These are phyloP conservation scores for Fraxinus baroniana DNA, from an alignment of 305 asterid genomes.

Conservation along the genomic window DNA sequence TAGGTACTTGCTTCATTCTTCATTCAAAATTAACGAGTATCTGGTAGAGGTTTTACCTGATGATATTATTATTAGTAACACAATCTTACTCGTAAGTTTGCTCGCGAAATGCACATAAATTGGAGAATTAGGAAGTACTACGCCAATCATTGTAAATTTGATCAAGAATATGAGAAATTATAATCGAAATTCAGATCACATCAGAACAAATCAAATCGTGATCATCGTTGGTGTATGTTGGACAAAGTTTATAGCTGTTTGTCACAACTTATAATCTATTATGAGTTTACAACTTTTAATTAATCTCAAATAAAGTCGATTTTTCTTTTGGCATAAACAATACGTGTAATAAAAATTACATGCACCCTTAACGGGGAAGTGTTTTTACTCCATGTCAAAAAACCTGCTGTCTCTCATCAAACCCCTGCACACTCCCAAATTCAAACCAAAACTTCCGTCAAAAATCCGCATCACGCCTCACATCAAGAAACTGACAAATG, in stretches of 20 bases:
- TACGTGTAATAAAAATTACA: neutral
- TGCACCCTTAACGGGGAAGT: neutral
- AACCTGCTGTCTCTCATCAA: slow-evolving; percentile 59
- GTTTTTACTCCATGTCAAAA: slow-evolving; percentile 50
- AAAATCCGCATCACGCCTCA: slow-evolving; percentile 36
- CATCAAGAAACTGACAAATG: slow-evolving; percentile 46
- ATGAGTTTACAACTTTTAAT: neutral
- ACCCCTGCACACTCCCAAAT: slow-evolving; percentile 47
- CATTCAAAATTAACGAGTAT: too few species aligned
- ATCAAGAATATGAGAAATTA: neutral
- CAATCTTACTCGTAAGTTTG: neutral
- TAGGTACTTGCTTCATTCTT: too few species aligned
- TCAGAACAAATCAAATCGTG: neutral
- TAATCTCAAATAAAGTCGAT: neutral
- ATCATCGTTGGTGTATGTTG: neutral
- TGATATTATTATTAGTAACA: too few species aligned
- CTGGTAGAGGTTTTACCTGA: too few species aligned
- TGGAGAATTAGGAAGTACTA: neutral
- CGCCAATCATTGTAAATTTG: neutral
- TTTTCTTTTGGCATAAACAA: neutral
- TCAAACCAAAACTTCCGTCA: slow-evolving; percentile 29
- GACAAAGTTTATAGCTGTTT: neutral
- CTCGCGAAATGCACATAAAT: neutral
- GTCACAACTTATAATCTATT: neutral
- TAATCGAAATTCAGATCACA: too few species aligned